Evolutionary conservation across 129 eudicot species (phyloP).

Genomic region (Chrysanthemum seticuspe): DNA sequence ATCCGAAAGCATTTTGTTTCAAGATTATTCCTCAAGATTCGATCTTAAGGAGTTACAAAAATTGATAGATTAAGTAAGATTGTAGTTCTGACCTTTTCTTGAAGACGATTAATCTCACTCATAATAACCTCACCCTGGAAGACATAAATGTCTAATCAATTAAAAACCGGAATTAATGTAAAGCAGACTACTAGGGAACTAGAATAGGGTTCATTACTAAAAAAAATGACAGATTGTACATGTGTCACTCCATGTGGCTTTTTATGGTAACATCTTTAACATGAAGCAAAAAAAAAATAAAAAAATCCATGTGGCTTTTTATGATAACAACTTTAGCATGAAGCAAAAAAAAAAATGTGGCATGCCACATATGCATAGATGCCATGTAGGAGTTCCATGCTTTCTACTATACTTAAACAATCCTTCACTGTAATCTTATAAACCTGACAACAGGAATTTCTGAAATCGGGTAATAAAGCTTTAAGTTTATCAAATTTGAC

Average conservation of each 20-base stretch:
- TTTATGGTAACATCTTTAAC: too few relatives aligned
- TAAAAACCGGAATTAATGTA: conserved; percentile 8
- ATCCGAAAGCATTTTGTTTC: neutral
- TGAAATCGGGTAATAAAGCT: neutral
- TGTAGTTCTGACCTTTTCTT: conserved; percentile 63
- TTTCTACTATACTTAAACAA: too few relatives aligned
- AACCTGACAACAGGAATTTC: neutral
- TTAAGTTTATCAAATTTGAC: neutral
- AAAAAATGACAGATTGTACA: conserved; percentile 14
- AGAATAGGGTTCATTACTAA: neutral
- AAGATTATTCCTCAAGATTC: conserved; percentile 8
- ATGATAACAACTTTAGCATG: too few relatives aligned
- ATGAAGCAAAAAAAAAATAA: too few relatives aligned
- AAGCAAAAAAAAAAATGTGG: neutral
- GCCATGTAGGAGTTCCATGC: neutral
- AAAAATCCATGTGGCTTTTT: neutral
- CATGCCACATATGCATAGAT: conserved; percentile 7
- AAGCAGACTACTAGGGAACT: neutral
- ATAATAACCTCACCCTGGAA: conserved; percentile 70
- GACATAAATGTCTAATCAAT: conserved; percentile 9
- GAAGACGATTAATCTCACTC: conserved; percentile 63
- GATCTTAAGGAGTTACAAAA: conserved; percentile 9
- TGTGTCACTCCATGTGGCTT: neutral
- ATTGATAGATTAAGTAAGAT: conserved; percentile 14
- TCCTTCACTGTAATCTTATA: too few relatives aligned